Conservation (phyloP, 2,329 filamentous ascomycete species). For the Neonectria hederae region DNA sequence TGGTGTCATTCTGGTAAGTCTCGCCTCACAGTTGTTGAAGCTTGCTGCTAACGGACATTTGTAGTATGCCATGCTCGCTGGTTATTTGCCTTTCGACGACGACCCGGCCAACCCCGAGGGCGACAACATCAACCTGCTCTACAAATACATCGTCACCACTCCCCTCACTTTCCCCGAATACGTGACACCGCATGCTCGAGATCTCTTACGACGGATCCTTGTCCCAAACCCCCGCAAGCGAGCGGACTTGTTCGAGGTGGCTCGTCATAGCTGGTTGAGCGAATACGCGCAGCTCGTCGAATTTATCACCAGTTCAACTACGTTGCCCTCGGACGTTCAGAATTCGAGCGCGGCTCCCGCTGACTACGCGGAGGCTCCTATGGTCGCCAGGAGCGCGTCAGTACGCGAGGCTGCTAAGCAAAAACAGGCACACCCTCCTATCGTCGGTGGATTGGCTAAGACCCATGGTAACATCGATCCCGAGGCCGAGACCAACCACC, state of each 20-base stretch:
- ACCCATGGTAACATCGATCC: constrained; percentile 80
- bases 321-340: constrained; percentile 84
- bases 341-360: constrained; percentile 74
- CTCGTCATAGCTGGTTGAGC: constrained; percentile 96
- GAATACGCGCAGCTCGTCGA: constrained; percentile 97
- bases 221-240: constrained; percentile 95
- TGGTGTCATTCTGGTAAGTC: constrained; percentile 92
- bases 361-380: constrained; percentile 65
- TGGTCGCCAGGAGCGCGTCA: constrained; percentile 85
- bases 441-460: constrained; percentile 72
- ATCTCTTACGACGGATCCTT: constrained; percentile 89
- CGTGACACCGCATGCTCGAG: constrained; percentile 94
- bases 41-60: constrained; percentile 28
- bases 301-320: constrained; percentile 96
- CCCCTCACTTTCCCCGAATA: constrained; percentile 98
- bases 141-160: constrained; percentile 99
- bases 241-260: constrained; percentile 96
- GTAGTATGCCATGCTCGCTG: constrained; percentile 99
- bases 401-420: constrained; percentile 87
- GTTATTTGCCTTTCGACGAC: constrained; percentile 97
- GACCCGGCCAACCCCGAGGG: constrained; percentile 98
- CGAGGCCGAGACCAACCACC: constrained; percentile 64
- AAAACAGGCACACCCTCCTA: constrained; percentile 59
- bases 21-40: not conserved
- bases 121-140: constrained; percentile 98